Evolutionary conservation across 2,329 filamentous ascomycete genomes (phyloP).

Genomic region (Sclerotinia borealis): DNA sequence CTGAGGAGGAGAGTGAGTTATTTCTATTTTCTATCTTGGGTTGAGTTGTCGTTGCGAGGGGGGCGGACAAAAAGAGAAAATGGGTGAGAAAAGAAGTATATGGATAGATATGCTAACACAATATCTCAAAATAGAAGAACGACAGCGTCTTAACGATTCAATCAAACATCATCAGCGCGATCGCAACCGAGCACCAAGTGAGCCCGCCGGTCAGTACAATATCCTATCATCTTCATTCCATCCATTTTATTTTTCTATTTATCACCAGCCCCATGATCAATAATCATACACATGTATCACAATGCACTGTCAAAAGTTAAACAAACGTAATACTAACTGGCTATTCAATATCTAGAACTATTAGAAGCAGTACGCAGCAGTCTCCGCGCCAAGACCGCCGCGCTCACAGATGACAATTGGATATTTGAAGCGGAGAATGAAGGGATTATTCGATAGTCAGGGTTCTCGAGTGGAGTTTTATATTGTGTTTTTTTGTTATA

Average conservation of each 20-base stretch:
- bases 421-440: constrained; percentile 64
- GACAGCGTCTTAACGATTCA: constrained; percentile 53
- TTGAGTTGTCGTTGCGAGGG: neutral
- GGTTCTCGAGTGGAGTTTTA: too few relatives aligned
- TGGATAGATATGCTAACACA: constrained; percentile 29
- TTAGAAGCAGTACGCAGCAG: constrained; percentile 64
- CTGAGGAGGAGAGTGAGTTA: constrained; percentile 43
- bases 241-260: neutral
- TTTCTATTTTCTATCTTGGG: neutral
- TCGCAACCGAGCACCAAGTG: constrained; percentile 49
- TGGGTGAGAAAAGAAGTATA: neutral
- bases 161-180: constrained; percentile 56
- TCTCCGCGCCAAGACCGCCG: constrained; percentile 64
- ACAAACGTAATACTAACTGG: neutral
- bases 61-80: neutral
- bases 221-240: too few relatives aligned
- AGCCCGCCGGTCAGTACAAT: constrained; percentile 54
- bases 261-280: neutral
- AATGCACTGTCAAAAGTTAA: neutral
- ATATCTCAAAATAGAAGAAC: constrained; percentile 42
- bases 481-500: too few relatives aligned
- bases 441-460: constrained; percentile 3
- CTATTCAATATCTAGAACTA: constrained; percentile 47
- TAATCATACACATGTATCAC: neutral
- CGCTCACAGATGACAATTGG: constrained; percentile 79